These are phyloP conservation scores for Phytophthora pseudosyringae DNA, from an alignment of 352 stramenopile genomes.

Conservation along the genomic window DNA sequence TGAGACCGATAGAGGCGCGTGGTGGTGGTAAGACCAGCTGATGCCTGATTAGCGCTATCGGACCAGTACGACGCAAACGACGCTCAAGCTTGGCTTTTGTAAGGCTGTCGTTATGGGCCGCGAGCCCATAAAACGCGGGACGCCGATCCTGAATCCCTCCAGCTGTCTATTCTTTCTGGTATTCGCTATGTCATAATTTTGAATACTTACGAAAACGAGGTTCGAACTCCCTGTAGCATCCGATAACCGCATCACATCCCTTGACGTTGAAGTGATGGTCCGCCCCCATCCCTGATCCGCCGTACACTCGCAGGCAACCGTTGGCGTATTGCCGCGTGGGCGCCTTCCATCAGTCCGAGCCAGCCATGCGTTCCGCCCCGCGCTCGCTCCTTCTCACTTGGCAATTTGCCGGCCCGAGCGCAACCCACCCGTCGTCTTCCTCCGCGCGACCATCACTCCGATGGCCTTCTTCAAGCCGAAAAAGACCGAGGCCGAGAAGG, in stretches of 20 bases:
- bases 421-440: background rate
- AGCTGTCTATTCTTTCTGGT: background rate
- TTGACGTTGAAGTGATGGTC: slow-evolving; percentile 37
- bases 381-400: slow-evolving; percentile 25
- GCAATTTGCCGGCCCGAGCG: slow-evolving; percentile 32
- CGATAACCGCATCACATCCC: slow-evolving; percentile 3
- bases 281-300: slow-evolving; percentile 28
- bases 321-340: slow-evolving; percentile 1
- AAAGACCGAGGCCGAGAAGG: slow-evolving; percentile 38
- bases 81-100: background rate
- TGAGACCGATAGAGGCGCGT: slow-evolving; percentile 1
- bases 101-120: background rate
- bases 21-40: background rate
- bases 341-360: slow-evolving; percentile 27
- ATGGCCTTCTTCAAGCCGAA: slow-evolving; percentile 37
- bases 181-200: background rate
- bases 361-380: slow-evolving; percentile 13
- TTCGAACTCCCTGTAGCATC: background rate
- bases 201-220: background rate
- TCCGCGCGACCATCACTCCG: slow-evolving; percentile 21
- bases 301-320: slow-evolving; percentile 26
- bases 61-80: background rate
- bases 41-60: slow-evolving; percentile 2
- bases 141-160: background rate
- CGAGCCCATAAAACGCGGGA: background rate